Evolutionary conservation across 352 stramenopile genomes (phyloP), one percentile per base, ranked within the genome.

Genomic region (Phytophthora idaei): DNA sequence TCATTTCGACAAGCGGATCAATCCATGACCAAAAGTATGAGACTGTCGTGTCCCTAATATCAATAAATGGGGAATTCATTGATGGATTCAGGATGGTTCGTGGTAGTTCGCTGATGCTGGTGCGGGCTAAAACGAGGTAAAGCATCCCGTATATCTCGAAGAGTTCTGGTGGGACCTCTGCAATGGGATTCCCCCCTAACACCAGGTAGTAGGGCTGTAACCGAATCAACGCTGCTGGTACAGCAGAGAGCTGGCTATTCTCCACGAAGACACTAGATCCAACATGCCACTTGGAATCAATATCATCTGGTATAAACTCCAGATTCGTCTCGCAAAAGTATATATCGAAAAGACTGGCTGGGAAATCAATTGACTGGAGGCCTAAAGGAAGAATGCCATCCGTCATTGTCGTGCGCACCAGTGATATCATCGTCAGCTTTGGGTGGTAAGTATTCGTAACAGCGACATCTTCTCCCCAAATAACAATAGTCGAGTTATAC

Each of bases 281-380:
- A 5, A 42, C 1, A 28, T 64, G 45, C 78, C 78, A 90, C 14
- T 59, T 64, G 7, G 54, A 7, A 48, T 83, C 57, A 2, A 90
- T 50, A 39, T 86, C 57, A 1, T 69, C 27, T 0, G 81, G 78
- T 6, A 87, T 41, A 5, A 57, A 5, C 4, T 52, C 53, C 2
- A 90, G 53, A 17, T 82, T 85, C 15, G 63, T 74, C 36, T 61
- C 59, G 3, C n/a, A 63, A 34, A 87, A 67, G 34, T 73, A 68
- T 11, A 88, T 52, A 21, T 83, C 47, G 2, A 50, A 47, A 2
- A 86, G 65, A 0, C 31, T 36, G 0, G 21, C 42, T 1, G 81
- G 75, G 32, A 87, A 87, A 57, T 75, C 56, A 0, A 10, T 29
- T 4, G 74, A 65, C n/a, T 76, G 48, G 11, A 88, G 56, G 1